phyloP scores from a whole-genome alignment of 495 filamentous ascomycete genomes.

The Xylaria castorea region DNA sequence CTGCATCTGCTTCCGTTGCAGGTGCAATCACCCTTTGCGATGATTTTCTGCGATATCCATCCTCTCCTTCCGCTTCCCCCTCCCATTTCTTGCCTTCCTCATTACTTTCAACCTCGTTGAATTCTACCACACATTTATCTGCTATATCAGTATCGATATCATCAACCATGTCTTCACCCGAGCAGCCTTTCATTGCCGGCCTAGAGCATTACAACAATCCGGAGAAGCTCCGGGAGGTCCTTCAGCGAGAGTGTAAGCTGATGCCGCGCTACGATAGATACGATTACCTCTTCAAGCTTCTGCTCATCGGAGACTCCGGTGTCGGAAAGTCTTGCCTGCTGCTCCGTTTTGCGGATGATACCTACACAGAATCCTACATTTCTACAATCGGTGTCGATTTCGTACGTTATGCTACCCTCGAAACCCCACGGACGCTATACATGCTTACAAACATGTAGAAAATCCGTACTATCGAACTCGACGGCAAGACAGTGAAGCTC shows the following conservation, averaged over 20 bases:
- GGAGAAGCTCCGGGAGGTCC: conserved; percentile 33
- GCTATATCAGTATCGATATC: conserved; percentile 19
- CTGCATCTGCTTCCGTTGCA: conserved; percentile 5
- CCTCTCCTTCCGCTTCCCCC: not conserved
- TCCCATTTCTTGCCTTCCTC: conserved; percentile 13
- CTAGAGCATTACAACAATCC: conserved; percentile 30
- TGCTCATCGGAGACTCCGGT: conserved; percentile 99
- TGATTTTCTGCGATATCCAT: not conserved
- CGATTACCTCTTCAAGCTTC: conserved; percentile 99
- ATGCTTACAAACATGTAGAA: conserved; percentile 66
- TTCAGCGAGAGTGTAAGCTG: conserved; percentile 26
- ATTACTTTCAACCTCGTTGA: not conserved
- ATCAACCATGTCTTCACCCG: conserved; percentile 32
- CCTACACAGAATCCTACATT: conserved; percentile 99
- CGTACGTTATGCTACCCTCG: conserved; percentile 60
- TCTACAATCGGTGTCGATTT: conserved; percentile 99
- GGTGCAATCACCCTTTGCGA: conserved; percentile 3
- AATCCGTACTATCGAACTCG: conserved; percentile 99
- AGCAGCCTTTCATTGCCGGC: conserved; percentile 19
- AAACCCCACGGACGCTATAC: not conserved
- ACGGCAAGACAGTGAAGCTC: conserved; percentile 99
- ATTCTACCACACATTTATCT: conserved; percentile 6
- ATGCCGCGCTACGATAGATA: conserved; percentile 69
- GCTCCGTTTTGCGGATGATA: conserved; percentile 97
- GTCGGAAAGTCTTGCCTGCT: conserved; percentile 99